These are phyloP conservation scores for Cryoendolithus antarcticus DNA, from an alignment of 2,329 filamentous ascomycete species.

Conservation along the genomic window DNA sequence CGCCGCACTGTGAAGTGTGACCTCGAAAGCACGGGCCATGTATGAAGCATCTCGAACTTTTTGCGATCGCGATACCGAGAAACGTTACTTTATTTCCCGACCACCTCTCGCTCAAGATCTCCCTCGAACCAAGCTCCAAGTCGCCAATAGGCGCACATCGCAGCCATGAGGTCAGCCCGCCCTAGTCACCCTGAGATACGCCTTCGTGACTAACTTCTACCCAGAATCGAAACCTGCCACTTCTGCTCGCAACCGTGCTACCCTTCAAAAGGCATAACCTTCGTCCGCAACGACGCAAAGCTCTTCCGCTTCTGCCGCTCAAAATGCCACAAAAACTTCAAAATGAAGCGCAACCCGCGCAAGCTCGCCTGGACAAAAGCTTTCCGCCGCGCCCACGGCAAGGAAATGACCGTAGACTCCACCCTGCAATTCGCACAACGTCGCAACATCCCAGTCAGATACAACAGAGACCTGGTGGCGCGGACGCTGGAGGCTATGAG, in stretches of 20 bases:
- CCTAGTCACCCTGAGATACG: too few relatives aligned
- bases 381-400: conserved; percentile 73
- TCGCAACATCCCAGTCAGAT: conserved; percentile 87
- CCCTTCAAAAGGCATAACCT: conserved; percentile 53
- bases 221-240: conserved; percentile 53
- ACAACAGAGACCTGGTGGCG: conserved; percentile 82
- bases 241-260: conserved; percentile 60
- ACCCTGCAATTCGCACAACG: conserved; percentile 85
- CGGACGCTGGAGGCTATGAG: conserved; percentile 89
- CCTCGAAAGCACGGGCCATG: too few relatives aligned
- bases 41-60: too few relatives aligned
- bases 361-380: conserved; percentile 97
- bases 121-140: conserved; percentile 1
- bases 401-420: conserved; percentile 79
- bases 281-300: conserved; percentile 54
- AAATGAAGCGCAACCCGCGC: conserved; percentile 95
- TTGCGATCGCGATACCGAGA: not conserved
- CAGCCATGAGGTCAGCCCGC: conserved; percentile 8
- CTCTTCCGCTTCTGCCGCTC: conserved; percentile 55
- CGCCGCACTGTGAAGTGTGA: too few relatives aligned
- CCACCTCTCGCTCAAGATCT: not conserved
- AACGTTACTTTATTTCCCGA: conserved; percentile 6
- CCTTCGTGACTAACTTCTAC: not conserved
- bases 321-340: conserved; percentile 65
- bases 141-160: conserved; percentile 3